Evolutionary conservation across 495 filamentous ascomycete species (phyloP).

Genomic region (Hamigera avellanea): DNA sequence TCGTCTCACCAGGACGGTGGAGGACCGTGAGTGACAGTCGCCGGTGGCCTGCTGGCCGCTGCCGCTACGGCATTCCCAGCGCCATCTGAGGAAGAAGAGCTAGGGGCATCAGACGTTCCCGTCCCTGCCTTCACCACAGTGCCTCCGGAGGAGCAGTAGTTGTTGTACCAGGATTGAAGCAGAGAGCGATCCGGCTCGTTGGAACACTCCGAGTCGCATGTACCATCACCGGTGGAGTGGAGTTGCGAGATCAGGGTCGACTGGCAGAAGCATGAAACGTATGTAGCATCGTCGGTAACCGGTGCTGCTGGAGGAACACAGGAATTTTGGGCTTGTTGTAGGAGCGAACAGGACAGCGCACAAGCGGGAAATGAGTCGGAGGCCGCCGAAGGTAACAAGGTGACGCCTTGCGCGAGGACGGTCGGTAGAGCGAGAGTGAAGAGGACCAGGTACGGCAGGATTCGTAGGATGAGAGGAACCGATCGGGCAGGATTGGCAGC

Average conservation of each 20-base stretch:
- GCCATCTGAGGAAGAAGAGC: too few relatives aligned
- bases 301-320: constrained; percentile 31
- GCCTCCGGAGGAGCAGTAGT: constrained; percentile 25
- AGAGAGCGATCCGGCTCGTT: constrained; percentile 20
- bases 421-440: constrained; percentile 4
- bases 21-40: too few relatives aligned
- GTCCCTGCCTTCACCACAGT: not conserved
- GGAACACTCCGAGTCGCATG: constrained; percentile 28
- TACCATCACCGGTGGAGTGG: constrained; percentile 18
- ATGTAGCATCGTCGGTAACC: constrained; percentile 20
- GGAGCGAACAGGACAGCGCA: constrained; percentile 31
- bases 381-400: constrained; percentile 17
- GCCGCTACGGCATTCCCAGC: not conserved
- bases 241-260: constrained; percentile 29
- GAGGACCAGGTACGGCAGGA: not conserved
- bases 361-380: constrained; percentile 37
- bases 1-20: too few relatives aligned
- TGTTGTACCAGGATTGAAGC: constrained; percentile 39
- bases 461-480: not conserved
- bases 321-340: constrained; percentile 30
- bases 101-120: too few relatives aligned
- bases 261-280: constrained; percentile 46
- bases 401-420: constrained; percentile 15
- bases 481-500: too few relatives aligned
- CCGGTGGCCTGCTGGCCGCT: not conserved